Conservation (phyloP, 768 basidiomycete species). For the Inosperma sp. region DNA sequence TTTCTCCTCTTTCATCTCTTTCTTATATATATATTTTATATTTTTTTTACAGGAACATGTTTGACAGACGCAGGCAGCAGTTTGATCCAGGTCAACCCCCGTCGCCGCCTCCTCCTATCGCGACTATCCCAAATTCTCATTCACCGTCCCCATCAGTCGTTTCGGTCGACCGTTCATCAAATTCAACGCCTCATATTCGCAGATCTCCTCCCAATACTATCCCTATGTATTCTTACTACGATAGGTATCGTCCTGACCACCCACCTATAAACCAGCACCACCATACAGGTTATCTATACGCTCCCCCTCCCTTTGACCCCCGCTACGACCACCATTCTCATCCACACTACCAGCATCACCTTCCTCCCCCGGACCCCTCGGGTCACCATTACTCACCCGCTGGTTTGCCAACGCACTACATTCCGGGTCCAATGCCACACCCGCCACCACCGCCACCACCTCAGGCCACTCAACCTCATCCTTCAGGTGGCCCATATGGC, state of each 20-base stretch:
- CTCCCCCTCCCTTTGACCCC: conserved; percentile 27
- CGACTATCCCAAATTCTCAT: conserved; percentile 38
- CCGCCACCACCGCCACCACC: conserved; percentile 16
- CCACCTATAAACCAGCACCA: conserved; percentile 12
- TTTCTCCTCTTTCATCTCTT: conserved; percentile 14
- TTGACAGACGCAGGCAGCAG: conserved; percentile 26
- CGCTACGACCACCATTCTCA: conserved; percentile 27
- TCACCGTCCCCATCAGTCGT: conserved; percentile 60
- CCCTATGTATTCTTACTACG: conserved; percentile 21
- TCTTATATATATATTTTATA: too few species aligned
- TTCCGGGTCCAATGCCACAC: conserved; percentile 19
- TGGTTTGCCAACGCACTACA: conserved; percentile 16
- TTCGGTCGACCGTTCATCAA: conserved; percentile 55
- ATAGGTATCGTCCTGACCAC: conserved; percentile 14
- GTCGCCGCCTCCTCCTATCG: conserved; percentile 39
- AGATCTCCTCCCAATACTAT: conserved; percentile 32
- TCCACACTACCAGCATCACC: conserved; percentile 12
- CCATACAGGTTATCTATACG: conserved; percentile 35
- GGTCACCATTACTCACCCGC: conserved; percentile 17
- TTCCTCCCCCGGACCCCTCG: conserved; percentile 17
- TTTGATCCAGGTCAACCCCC: too few species aligned
- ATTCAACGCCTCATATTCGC: conserved; percentile 54
- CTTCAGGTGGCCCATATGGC: conserved; percentile 13
- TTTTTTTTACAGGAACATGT: conserved; percentile 15
- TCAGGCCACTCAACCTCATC: conserved; percentile 12